Conservation (phyloP, 257 asterid genomes). For the Capsicum chinense region DNA sequence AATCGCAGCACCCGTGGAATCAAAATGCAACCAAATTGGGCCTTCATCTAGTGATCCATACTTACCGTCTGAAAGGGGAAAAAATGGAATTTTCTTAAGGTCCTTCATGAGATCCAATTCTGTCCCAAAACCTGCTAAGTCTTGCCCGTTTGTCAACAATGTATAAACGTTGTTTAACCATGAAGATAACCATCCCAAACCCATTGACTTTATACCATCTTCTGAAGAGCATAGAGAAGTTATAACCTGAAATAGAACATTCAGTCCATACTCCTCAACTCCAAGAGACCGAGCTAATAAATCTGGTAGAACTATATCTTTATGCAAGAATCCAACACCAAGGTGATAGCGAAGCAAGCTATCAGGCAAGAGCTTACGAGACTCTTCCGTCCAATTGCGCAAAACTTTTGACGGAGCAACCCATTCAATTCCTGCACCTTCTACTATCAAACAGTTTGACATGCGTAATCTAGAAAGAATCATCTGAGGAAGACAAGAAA, state of each 20-base stretch:
- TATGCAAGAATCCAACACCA: slow-evolving; percentile 81
- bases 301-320: slow-evolving; percentile 78
- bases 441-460: slow-evolving; percentile 79
- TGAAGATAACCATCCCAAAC: slow-evolving; percentile 74
- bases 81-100: slow-evolving; percentile 68
- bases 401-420: slow-evolving; percentile 85
- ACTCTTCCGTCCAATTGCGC: slow-evolving; percentile 80
- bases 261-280: slow-evolving; percentile 86
- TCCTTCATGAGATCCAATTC: slow-evolving; percentile 53
- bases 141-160: slow-evolving; percentile 44
- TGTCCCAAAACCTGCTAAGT: slow-evolving; percentile 42
- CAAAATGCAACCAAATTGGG: slow-evolving; percentile 76
- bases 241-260: slow-evolving; percentile 54
- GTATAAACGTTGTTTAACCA: slow-evolving; percentile 69
- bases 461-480: slow-evolving; percentile 73
- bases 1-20: slow-evolving; percentile 47
- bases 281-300: slow-evolving; percentile 81
- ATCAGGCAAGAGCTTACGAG: slow-evolving; percentile 70
- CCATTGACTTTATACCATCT: slow-evolving; percentile 66
- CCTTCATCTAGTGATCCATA: slow-evolving; percentile 69
- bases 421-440: slow-evolving; percentile 63
- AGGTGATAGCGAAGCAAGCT: slow-evolving; percentile 72
- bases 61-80: slow-evolving; percentile 82
- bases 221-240: slow-evolving; percentile 61
- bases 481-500: slow-evolving; percentile 78